phyloP scores from a whole-genome alignment of 2,329 filamentous ascomycete genomes.

The Septoria linicola region DNA sequence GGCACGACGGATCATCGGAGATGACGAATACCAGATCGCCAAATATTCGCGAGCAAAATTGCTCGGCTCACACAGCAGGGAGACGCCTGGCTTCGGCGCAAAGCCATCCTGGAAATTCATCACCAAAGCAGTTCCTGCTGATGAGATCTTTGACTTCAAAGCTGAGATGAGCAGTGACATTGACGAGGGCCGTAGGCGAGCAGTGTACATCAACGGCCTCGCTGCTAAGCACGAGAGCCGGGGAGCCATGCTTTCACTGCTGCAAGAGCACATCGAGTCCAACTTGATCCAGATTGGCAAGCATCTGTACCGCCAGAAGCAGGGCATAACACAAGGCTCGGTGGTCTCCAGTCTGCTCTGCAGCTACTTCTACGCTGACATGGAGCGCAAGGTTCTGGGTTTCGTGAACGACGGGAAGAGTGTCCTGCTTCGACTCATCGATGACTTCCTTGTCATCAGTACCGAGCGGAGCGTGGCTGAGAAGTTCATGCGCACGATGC shows the following conservation, averaged over 20 bases:
- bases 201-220: conserved; percentile 73
- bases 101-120: conserved; percentile 43
- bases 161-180: conserved; percentile 29
- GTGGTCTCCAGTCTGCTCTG: conserved; percentile 83
- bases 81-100: conserved; percentile 36
- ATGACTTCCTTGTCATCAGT: conserved; percentile 90
- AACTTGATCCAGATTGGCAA: conserved; percentile 89
- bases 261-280: conserved; percentile 75
- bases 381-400: conserved; percentile 67
- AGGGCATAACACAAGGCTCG: conserved; percentile 90
- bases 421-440: conserved; percentile 77
- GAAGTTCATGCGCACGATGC: conserved; percentile 76
- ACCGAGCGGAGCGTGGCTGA: conserved; percentile 64
- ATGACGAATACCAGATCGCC: conserved; percentile 66
- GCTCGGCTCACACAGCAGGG: conserved; percentile 38
- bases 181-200: conserved; percentile 53
- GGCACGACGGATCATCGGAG: conserved; percentile 57
- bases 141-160: conserved; percentile 35
- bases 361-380: conserved; percentile 92
- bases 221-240: conserved; percentile 58
- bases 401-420: conserved; percentile 61
- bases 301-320: conserved; percentile 81
- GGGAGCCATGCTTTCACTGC: conserved; percentile 63
- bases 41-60: conserved; percentile 73
- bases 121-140: conserved; percentile 40